Base-by-base conservation (phyloP, 495 filamentous ascomycete species). In the Podospora bellae-mahoneyi region DNA sequence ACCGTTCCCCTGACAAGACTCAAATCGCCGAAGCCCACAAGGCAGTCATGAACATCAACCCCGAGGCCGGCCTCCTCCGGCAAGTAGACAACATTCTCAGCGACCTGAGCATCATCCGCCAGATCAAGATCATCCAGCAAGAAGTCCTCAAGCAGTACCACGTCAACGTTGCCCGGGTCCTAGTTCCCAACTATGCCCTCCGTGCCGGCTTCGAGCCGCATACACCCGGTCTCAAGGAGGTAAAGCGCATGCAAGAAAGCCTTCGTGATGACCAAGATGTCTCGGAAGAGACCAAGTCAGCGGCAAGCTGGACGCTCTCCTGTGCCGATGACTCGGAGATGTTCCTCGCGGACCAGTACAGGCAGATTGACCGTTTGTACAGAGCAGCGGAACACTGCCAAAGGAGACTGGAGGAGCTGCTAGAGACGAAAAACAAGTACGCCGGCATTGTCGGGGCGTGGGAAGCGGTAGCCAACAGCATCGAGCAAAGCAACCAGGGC, bases 131-230 rank as follows among this genome's bases (percentile, higher is more conserved):
- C 6, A 56, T 66, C 27, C 68, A 69, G 48, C 63, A 62, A 27
- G 63, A 66, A 32, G 68, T 69, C 9, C 68, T 69, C n/a, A 64
- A 69, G 53, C 48, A 69, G 48, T 69, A 66, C 28, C 68, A 69
- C 60, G 18, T 69, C 48, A 65, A 66, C 48, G 30, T 66, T 1
- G 68, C 68, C 53, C 68, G 68, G 10, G 16, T 27, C 1, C 59
- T 69, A 2, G 59, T 69, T 1, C 68, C 68, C 28, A 65, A 60
- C 19, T 69, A 66, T 63, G 59, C 48, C 27, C 30, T 68, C 1
- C 39, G 60, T n/a, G 64, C 39, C 18, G 63, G 58, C 34, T 15
- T 57, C 27, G 56, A 39, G 2, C 48, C 59, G 18, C 58, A 59
- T 44, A 66, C 68, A 2, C 68, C 68, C 1, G 64, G 32, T 20